Conservation (phyloP, 805 yeast species). For the Starmerella stellata region DNA sequence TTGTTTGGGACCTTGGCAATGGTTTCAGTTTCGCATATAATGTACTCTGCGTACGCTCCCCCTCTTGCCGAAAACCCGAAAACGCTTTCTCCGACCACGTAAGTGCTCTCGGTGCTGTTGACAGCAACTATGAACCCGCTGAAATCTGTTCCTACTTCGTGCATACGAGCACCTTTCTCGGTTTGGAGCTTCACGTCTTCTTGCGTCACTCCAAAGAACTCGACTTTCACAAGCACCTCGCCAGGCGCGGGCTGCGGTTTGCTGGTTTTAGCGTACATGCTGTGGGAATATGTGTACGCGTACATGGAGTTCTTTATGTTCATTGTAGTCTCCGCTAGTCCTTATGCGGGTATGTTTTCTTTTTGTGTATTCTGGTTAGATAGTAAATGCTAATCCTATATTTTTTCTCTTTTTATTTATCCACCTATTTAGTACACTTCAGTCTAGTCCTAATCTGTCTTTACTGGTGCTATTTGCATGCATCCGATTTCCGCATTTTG, state of each 20-base stretch:
- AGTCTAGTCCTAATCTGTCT: too few species aligned
- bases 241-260: slow-evolving; percentile 9
- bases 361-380: too few species aligned
- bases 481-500: too few species aligned
- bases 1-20: slow-evolving; percentile 18
- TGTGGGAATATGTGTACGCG: too few species aligned
- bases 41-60: slow-evolving; percentile 26
- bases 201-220: slow-evolving; percentile 23
- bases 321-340: too few species aligned
- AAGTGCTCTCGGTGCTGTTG: slow-evolving; percentile 3
- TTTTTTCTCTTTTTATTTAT: too few species aligned
- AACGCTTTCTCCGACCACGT: slow-evolving; percentile 23
- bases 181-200: slow-evolving; percentile 19
- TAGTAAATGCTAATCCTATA: too few species aligned
- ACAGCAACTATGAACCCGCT: slow-evolving; percentile 21
- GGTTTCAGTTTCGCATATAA: slow-evolving; percentile 18
- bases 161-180: not conserved
- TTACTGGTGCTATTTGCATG: too few species aligned
- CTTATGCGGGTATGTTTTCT: too few species aligned
- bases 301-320: too few species aligned
- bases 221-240: slow-evolving; percentile 21
- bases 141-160: slow-evolving; percentile 23
- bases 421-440: too few species aligned
- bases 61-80: slow-evolving; percentile 23
- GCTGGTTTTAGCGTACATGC: too few species aligned